Evolutionary conservation across 805 yeast species (phyloP).

Genomic region (Yamadazyma insecticola): DNA sequence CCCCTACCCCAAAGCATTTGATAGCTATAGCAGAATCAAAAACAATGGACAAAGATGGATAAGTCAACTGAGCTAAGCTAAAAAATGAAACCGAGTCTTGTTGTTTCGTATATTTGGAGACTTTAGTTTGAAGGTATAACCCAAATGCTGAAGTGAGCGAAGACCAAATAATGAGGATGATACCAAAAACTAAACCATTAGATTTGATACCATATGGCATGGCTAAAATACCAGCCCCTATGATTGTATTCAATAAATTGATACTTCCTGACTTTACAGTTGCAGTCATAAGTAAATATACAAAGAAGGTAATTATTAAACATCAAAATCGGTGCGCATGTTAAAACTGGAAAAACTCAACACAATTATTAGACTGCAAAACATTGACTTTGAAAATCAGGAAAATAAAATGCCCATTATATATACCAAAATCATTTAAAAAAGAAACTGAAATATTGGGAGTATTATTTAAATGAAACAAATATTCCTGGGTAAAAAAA

Average conservation of each 20-base stretch:
- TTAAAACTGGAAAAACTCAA: background rate
- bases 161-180: constrained; percentile 34
- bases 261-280: constrained; percentile 46
- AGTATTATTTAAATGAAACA: too few species aligned
- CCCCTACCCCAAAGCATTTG: constrained; percentile 76
- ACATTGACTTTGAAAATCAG: too few species aligned
- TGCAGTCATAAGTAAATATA: constrained; percentile 20
- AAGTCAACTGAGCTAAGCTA: constrained; percentile 52
- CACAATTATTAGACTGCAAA: too few species aligned
- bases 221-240: constrained; percentile 67
- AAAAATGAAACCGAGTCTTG: constrained; percentile 39
- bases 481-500: too few species aligned
- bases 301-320: too few species aligned
- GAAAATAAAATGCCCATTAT: too few species aligned
- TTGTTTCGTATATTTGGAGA: constrained; percentile 44
- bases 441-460: too few species aligned
- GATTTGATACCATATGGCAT: constrained; percentile 63
- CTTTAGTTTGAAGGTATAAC: constrained; percentile 55
- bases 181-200: constrained; percentile 45
- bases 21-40: constrained; percentile 72
- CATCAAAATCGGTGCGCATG: background rate
- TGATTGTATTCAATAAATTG: constrained; percentile 52
- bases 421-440: too few species aligned
- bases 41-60: constrained; percentile 63
- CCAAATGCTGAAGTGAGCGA: constrained; percentile 54